A percentile compares a stretch with the other conserved stretches of the same genome.
These are phyloP conservation scores for Annona cherimola DNA, from an alignment of 164 flowering plant genomes.

Conservation along the genomic window DNA sequence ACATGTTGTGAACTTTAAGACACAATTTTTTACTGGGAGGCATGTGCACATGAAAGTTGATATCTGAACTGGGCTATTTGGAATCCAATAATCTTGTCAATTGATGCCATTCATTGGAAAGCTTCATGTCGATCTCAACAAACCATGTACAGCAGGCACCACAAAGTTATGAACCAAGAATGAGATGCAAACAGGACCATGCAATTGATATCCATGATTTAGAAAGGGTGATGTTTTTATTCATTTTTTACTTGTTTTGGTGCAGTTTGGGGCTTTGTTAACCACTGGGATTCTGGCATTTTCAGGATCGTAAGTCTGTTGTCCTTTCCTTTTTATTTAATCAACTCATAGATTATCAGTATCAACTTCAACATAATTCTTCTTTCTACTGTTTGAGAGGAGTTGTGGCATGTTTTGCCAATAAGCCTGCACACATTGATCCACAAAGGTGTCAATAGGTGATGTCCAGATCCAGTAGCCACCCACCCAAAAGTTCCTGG, in stretches of 20 bases:
- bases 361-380: not conserved
- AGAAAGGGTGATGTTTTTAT: not conserved
- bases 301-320: constrained; percentile 81
- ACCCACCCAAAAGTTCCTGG: no score
- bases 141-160: not conserved
- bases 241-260: constrained; percentile 13
- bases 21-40: not conserved
- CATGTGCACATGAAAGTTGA: not conserved
- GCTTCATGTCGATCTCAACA: not conserved
- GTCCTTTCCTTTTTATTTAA: not conserved
- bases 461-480: no score
- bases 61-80: not conserved
- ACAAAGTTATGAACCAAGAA: not conserved
- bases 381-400: not conserved
- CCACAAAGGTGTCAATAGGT: no score
- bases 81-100: not conserved
- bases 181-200: not conserved
- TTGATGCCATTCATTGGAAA: not conserved
- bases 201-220: not conserved
- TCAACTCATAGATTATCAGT: not conserved
- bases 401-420: not conserved
- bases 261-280: constrained; percentile 84
- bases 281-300: constrained; percentile 82
- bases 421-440: no score
- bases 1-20: not conserved